Conservation (phyloP, 352 stramenopile genomes). For the Aphanomyces invadans region DNA sequence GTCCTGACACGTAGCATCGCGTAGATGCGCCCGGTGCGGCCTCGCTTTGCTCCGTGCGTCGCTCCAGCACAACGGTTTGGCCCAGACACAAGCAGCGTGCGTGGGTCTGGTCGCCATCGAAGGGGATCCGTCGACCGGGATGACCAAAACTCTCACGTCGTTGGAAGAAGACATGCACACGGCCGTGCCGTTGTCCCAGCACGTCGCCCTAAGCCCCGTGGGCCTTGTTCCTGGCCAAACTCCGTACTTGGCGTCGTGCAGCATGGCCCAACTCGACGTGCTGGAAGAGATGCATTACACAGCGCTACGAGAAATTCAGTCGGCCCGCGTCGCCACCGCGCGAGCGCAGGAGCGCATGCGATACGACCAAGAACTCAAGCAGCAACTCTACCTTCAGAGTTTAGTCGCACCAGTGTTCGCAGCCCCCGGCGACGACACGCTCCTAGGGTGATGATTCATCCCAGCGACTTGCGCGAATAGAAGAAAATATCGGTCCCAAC, state of each 20-base stretch:
- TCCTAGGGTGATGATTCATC: not conserved
- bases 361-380: conserved; percentile 17
- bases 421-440: not conserved
- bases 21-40: conserved; percentile 46
- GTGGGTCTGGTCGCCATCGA: conserved; percentile 37
- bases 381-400: conserved; percentile 7
- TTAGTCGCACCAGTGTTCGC: not conserved
- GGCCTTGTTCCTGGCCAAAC: conserved; percentile 38
- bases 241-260: conserved; percentile 41
- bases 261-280: conserved; percentile 69
- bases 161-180: conserved; percentile 42
- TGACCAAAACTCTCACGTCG: conserved; percentile 32
- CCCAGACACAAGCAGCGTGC: conserved; percentile 48
- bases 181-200: conserved; percentile 32
- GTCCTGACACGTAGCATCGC: no score
- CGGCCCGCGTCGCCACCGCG: conserved; percentile 48
- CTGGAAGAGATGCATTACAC: conserved; percentile 52
- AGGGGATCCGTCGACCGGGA: not conserved
- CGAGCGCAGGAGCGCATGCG: conserved; percentile 42
- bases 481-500: no score
- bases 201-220: conserved; percentile 39
- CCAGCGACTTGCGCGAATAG: no score
- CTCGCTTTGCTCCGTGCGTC: conserved; percentile 32
- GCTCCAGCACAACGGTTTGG: conserved; percentile 58
- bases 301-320: conserved; percentile 51